Evolutionary conservation across 805 yeast species (phyloP), one percentile per base, ranked within the genome.

Genomic region (Starmerella powellii): DNA sequence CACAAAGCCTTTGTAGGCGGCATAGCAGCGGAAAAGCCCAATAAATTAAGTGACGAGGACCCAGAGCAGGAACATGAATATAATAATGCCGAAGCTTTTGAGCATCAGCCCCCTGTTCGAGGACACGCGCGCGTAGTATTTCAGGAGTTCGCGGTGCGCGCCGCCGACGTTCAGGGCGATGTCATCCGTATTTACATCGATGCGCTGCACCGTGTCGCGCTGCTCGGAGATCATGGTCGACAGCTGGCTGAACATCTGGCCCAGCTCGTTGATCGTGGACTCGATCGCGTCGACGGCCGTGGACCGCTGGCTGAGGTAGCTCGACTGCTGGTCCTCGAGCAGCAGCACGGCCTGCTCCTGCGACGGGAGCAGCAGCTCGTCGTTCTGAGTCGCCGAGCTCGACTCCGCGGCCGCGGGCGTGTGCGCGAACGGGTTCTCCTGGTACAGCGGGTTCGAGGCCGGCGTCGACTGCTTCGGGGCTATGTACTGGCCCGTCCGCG

Each of bases 161-260:
- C 97, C 97, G 21, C 73, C 65, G 13, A 91, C 87, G 59, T 87
- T 91, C 58, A 88, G 60, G 54, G 84, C 76, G 41, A 88, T 85
- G 56, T 91, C 97, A 53, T 87, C 95, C 6, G 94, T 94, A 57
- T 91, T 87, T 42, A 78, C 83, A 63, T 91, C 98, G 49, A 91
- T 91, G 57, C 97, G 70, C 61, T 88, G 97, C 44, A 91, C 88
- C 13, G 81, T 82, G 55, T 91, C 98, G 31, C 97, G 88, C 63
- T 91, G 98, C 61, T 91, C 97, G 48, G 83, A 86, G 6, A 91
- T 96, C 97, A 91, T 88, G 1, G 94, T 80, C 4, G 97, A 95
- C 54, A 91, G 69, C 62, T 91, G 98, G 55, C 83, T 88, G 65
- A 91, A 91, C 46, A 91, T 69, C 38, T 82, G 80, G 33, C 98